These are phyloP conservation scores for Torulaspora quercuum DNA, from an alignment of 805 yeast genomes.

Conservation along the genomic window DNA sequence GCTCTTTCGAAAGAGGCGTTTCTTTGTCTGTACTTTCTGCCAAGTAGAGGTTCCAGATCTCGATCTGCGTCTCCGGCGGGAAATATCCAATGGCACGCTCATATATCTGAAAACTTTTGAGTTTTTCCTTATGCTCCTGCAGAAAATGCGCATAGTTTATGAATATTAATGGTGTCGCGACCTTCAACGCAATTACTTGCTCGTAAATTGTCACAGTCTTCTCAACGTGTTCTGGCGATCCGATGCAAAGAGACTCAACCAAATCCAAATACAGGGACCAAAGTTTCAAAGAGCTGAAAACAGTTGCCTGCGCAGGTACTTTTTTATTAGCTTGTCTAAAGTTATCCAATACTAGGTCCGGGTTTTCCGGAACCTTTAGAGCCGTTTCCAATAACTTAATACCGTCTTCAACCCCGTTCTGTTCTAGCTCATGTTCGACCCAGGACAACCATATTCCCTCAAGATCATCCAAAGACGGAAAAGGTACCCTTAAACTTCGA, in stretches of 20 bases:
- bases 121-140: conserved; percentile 43
- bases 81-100: conserved; percentile 68
- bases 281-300: conserved; percentile 57
- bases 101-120: conserved; percentile 52
- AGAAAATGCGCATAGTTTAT: conserved; percentile 64
- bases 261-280: conserved; percentile 77
- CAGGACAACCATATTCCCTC: conserved; percentile 70
- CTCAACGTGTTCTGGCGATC: conserved; percentile 33
- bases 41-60: conserved; percentile 70
- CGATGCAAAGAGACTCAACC: conserved; percentile 52
- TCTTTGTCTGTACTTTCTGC: conserved; percentile 43
- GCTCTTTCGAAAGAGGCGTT: conserved; percentile 41
- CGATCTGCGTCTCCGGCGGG: conserved; percentile 51
- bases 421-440: conserved; percentile 61
- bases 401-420: conserved; percentile 46
- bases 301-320: conserved; percentile 52
- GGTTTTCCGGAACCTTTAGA: conserved; percentile 39
- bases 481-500: conserved; percentile 70
- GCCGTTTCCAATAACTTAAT: conserved; percentile 43
- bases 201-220: conserved; percentile 45
- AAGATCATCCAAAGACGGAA: conserved; percentile 56
- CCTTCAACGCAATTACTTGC: conserved; percentile 50
- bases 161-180: conserved; percentile 65
- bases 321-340: conserved; percentile 16
- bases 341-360: conserved; percentile 27